Evolutionary conservation across 805 yeast species (phyloP).

Genomic region (Nakazawaea sp.): DNA sequence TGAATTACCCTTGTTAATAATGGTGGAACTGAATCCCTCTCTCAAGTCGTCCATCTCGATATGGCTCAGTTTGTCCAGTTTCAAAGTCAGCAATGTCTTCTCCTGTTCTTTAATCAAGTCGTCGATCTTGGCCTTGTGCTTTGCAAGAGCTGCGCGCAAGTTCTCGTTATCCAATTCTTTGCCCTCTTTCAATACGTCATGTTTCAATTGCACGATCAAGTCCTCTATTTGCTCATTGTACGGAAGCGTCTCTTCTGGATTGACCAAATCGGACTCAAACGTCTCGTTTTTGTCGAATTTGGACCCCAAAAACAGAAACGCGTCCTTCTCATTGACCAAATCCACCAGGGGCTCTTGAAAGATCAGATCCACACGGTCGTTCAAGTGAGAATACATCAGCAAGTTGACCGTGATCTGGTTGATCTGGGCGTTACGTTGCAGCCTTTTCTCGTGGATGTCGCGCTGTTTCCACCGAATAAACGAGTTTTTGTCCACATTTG

Average conservation of each 20-base stretch:
- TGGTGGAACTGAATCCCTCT: conserved; percentile 86
- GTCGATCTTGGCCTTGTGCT: conserved; percentile 66
- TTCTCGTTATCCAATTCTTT: conserved; percentile 35
- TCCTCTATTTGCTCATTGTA: conserved; percentile 93
- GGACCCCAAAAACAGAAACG: conserved; percentile 29
- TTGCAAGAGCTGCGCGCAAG: conserved; percentile 32
- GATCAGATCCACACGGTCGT: conserved; percentile 64
- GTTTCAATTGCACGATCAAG: conserved; percentile 67
- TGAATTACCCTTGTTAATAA: conserved; percentile 50
- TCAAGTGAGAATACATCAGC: conserved; percentile 73
- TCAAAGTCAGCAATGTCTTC: conserved; percentile 58
- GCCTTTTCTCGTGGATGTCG: conserved; percentile 90
- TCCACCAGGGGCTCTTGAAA: conserved; percentile 19
- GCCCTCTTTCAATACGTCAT: conserved; percentile 45
- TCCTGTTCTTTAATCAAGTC: conserved; percentile 57
- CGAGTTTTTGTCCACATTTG: conserved; percentile 91
- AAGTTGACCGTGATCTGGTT: conserved; percentile 67
- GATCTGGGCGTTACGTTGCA: conserved; percentile 72
- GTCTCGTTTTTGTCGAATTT: conserved; percentile 42
- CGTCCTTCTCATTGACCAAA: conserved; percentile 1
- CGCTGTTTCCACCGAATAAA: conserved; percentile 96
- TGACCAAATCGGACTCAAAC: conserved; percentile 9
- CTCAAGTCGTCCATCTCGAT: conserved; percentile 88
- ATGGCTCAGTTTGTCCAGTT: conserved; percentile 63
- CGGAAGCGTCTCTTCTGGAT: conserved; percentile 37